phyloP scores from a whole-genome alignment of 352 stramenopile genomes.

The Aphanomyces invadans region DNA sequence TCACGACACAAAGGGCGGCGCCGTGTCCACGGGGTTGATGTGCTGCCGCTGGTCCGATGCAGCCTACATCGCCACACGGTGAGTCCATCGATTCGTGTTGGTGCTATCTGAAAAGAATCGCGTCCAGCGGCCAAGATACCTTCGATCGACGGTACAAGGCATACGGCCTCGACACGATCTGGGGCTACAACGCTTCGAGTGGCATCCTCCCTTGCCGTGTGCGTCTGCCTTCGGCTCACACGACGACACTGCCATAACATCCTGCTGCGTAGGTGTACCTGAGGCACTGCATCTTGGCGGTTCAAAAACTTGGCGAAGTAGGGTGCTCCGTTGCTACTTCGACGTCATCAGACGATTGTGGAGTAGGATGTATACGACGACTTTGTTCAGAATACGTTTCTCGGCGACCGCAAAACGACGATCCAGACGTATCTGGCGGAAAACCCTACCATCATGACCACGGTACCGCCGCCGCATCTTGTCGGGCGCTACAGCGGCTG shows the following conservation, averaged over 20 bases:
- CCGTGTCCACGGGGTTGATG: slow-evolving; percentile 52
- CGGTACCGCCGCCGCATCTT: slow-evolving; percentile 62
- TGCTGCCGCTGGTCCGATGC: slow-evolving; percentile 85
- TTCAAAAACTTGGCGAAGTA: slow-evolving; percentile 33
- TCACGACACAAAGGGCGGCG: slow-evolving; percentile 44
- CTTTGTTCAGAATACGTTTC: slow-evolving; percentile 87
- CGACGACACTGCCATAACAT: not conserved
- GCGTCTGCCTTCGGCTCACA: slow-evolving; percentile 4
- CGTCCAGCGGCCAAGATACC: slow-evolving; percentile 56
- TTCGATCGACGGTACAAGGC: slow-evolving; percentile 81
- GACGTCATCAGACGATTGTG: too few relatives aligned
- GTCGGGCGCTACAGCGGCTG: slow-evolving; percentile 70
- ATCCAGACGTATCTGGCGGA: slow-evolving; percentile 76
- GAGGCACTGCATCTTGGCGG: slow-evolving; percentile 57
- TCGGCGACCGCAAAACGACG: slow-evolving; percentile 83
- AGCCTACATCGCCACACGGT: slow-evolving; percentile 63
- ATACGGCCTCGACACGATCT: slow-evolving; percentile 87
- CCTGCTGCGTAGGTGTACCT: slow-evolving; percentile 34
- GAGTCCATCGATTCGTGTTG: not conserved
- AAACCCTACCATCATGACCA: slow-evolving; percentile 78
- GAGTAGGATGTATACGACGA: slow-evolving; percentile 55
- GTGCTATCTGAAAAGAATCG: not conserved
- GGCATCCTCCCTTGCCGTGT: slow-evolving; percentile 82
- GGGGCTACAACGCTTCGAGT: slow-evolving; percentile 74
- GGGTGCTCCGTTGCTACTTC: not conserved